phyloP scores from a whole-genome alignment of 2,329 filamentous ascomycete species.

The Epichloe amarillans region DNA sequence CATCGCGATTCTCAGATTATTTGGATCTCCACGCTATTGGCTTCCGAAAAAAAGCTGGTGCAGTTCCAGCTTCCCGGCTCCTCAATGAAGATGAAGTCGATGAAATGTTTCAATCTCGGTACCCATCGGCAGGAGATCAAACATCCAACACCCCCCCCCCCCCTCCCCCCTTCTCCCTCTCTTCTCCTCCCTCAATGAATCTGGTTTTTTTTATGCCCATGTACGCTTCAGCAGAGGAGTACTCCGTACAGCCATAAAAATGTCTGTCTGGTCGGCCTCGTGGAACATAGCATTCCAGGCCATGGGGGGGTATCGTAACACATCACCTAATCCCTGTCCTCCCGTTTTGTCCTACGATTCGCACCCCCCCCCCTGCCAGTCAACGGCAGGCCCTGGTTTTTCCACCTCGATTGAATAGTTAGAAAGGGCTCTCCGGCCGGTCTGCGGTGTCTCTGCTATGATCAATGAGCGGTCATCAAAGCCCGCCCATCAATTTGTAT shows the following conservation, averaged over 20 bases:
- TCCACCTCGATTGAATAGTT: background rate
- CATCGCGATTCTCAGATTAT: background rate
- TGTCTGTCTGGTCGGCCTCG: background rate
- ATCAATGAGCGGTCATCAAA: background rate
- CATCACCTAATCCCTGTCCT: background rate
- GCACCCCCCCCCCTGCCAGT: background rate
- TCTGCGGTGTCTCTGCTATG: background rate
- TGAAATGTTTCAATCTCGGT: background rate
- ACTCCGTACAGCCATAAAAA: background rate
- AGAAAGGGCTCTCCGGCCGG: background rate
- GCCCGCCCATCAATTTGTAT: background rate
- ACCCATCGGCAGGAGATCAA: background rate
- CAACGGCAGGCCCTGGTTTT: background rate
- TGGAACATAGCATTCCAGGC: background rate
- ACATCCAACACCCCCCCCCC: background rate
- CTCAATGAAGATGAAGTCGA: background rate
- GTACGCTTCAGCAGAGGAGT: background rate
- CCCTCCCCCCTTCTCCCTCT: background rate
- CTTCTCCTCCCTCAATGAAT: background rate
- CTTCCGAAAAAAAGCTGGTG: background rate
- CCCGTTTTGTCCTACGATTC: background rate
- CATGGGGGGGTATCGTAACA: background rate
- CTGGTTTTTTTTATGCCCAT: background rate
- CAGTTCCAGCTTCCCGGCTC: background rate
- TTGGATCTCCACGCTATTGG: background rate